Evolutionary conservation across 345 rosid species (phyloP), one percentile per base, ranked within the genome.

Genomic region (Kernera saxatilis): DNA sequence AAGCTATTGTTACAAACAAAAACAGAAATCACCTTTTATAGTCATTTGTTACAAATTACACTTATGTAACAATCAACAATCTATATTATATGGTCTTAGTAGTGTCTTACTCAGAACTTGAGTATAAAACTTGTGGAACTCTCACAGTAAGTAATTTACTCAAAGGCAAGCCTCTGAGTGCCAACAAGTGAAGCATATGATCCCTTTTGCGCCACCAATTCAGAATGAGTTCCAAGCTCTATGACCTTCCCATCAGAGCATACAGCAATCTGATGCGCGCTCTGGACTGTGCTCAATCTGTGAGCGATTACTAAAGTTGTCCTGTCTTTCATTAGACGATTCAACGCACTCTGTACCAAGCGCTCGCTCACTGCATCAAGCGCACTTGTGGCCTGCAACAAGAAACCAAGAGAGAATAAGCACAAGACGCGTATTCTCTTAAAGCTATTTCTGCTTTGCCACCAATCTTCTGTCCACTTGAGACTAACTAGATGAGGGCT

Each of bases 221-320:
- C 87, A 0, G 71, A 79, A 77, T 93, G 97, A 21, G 96, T 89
- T 27, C 98, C 97, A 57, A 93, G 85, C 78, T 89, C 98, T 14
- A 84, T 82, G 67, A 91, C 72, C 80, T 71, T 82, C 37, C 97
- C 93, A 67, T 84, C 86, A 8, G 96, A 81, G 68, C 87, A 87
- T 53, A 93, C 87, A 7, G 97, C 97, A 14, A 89, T 93, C 67
- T 83, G 96, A 69, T 89, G 83, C 0, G 97, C 97, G 48, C 82
- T 93, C 83, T 93, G 97, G 52, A 89, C 96, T 18, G 97, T 89
- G 83, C 97, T 93, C 73, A 93, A 77, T 74, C 97, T 83, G 81
- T 91, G 93, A 72, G 98, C 97, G 58, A 93, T 91, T 39, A 89
- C 97, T 83, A 93, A 70, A 2, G 94, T 84, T 48, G 91, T 93